These are phyloP conservation scores for sweet orange (Citrus sinensis) DNA, from an alignment of 345 rosid species.

Conservation along the genomic window DNA sequence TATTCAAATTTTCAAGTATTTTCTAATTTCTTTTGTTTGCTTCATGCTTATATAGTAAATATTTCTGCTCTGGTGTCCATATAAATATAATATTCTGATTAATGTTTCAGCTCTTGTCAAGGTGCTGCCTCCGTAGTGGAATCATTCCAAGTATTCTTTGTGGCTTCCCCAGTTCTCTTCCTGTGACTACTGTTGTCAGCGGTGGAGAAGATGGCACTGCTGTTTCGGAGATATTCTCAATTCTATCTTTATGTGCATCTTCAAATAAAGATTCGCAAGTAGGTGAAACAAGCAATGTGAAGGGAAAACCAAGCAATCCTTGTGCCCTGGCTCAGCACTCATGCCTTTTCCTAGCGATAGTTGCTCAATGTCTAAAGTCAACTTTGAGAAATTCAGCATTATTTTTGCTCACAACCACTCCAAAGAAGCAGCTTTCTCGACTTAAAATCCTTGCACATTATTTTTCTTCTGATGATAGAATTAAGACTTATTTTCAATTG, in stretches of 20 bases:
- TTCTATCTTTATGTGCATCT: constrained; percentile 56
- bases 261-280: constrained; percentile 52
- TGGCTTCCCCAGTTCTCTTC: constrained; percentile 87
- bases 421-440: constrained; percentile 78
- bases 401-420: constrained; percentile 82
- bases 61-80: constrained; percentile 1
- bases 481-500: constrained; percentile 52
- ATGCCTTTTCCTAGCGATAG: constrained; percentile 66
- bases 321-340: constrained; percentile 53
- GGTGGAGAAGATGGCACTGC: constrained; percentile 97
- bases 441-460: constrained; percentile 72
- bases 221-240: constrained; percentile 72
- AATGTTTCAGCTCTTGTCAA: constrained; percentile 71
- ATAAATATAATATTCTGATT: constrained; percentile 12
- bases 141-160: constrained; percentile 75
- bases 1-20: not conserved
- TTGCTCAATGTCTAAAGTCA: constrained; percentile 85
- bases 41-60: not conserved
- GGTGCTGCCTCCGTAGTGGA: constrained; percentile 85
- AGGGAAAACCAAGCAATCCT: constrained; percentile 58
- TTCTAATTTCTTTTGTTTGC: constrained; percentile 4
- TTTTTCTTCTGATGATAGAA: constrained; percentile 62
- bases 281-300: constrained; percentile 49
- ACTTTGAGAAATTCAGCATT: constrained; percentile 81
- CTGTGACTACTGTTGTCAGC: constrained; percentile 74